phyloP scores from a whole-genome alignment of 192 early-diverging fungal species.

The Umbelopsis isabellina region DNA sequence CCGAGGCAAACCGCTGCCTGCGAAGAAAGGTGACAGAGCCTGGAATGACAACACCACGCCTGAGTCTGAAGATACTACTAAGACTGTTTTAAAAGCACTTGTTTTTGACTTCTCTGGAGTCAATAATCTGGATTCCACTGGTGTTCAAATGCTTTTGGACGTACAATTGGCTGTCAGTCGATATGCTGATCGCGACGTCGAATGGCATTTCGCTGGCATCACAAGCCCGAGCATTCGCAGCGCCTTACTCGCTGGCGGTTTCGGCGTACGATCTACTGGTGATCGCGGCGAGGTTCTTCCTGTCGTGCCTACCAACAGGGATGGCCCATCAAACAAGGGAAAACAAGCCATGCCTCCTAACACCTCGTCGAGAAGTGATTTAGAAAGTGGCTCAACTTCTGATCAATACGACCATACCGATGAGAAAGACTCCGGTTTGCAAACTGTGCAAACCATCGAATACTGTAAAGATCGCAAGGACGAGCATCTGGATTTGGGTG shows the following conservation, averaged over 20 bases:
- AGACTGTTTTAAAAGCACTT: conserved; percentile 17
- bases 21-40: conserved; percentile 23
- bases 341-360: conserved; percentile 10
- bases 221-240: conserved; percentile 30
- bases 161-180: conserved; percentile 35
- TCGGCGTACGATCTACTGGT: conserved; percentile 24
- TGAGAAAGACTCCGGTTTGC: background rate
- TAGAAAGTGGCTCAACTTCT: background rate
- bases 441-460: conserved; percentile 13
- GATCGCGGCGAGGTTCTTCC: conserved; percentile 23
- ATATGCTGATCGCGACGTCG: conserved; percentile 36
- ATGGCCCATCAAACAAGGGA: conserved; percentile 19
- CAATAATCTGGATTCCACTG: conserved; percentile 42
- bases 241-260: conserved; percentile 36
- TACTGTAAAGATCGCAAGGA: conserved; percentile 3
- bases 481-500: background rate
- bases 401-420: background rate
- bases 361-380: background rate
- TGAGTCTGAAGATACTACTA: background rate
- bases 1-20: conserved; percentile 21
- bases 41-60: conserved; percentile 31
- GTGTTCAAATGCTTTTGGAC: conserved; percentile 41
- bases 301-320: conserved; percentile 21
- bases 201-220: conserved; percentile 44
- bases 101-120: conserved; percentile 38